Conservation (phyloP, 345 rosid genomes). For the Passiflora organensis region DNA sequence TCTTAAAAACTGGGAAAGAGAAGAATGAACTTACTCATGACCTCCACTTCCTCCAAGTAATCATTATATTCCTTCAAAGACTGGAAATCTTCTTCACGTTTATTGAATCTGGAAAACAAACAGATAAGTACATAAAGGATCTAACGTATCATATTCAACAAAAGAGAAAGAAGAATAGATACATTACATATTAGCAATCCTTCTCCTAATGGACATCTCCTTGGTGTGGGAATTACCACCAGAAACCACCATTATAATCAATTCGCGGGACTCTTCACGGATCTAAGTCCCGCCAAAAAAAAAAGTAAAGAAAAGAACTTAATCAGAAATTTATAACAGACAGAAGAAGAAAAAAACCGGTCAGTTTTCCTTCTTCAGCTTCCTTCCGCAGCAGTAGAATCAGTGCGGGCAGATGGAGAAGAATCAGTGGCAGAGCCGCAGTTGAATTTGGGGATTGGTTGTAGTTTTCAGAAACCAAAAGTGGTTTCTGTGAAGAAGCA, state of each 20-base stretch:
- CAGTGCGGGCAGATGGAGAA: too few species aligned
- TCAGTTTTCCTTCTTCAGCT: too few species aligned
- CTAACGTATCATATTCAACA: not conserved
- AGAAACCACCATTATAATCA: conserved; percentile 1
- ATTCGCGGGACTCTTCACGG: too few species aligned
- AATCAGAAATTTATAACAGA: too few species aligned
- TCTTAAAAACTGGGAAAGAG: not conserved
- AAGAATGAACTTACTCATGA: conserved; percentile 60
- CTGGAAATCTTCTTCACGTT: conserved; percentile 81
- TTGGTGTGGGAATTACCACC: conserved; percentile 9
- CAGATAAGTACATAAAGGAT: not conserved
- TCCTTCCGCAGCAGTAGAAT: too few species aligned
- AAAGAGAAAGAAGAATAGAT: conserved; percentile 5
- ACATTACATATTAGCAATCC: conserved; percentile 61
- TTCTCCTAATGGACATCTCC: conserved; percentile 47
- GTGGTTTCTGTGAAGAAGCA: too few species aligned
- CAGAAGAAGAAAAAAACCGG: too few species aligned
- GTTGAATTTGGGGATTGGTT: too few species aligned
- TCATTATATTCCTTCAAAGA: conserved; percentile 79
- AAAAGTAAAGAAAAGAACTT: too few species aligned
- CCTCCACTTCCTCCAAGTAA: conserved; percentile 94
- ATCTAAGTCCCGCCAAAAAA: too few species aligned
- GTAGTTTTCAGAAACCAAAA: too few species aligned
- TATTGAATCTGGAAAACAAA: conserved; percentile 56
- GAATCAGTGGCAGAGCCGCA: too few species aligned